These are phyloP conservation scores for Neofusicoccum cordaticola DNA, from an alignment of 2,329 filamentous ascomycete genomes.

Conservation along the genomic window DNA sequence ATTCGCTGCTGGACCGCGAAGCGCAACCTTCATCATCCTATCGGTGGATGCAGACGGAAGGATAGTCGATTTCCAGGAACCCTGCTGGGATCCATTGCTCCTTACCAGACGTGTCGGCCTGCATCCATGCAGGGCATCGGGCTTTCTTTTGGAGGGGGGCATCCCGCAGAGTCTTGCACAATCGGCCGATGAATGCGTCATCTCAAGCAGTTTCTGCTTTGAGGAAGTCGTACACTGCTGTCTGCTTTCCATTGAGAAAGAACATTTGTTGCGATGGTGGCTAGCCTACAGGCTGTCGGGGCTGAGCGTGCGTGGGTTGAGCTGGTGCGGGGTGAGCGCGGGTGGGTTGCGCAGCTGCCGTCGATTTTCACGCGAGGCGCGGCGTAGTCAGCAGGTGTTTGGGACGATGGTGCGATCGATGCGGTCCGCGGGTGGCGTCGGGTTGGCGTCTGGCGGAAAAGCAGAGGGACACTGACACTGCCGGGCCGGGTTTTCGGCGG, in stretches of 20 bases:
- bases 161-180: not conserved
- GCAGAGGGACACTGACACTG: too few species aligned
- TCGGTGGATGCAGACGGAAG: not conserved
- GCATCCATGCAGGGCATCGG: not conserved
- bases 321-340: too few species aligned
- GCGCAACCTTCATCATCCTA: slow-evolving; percentile 15
- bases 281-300: not conserved
- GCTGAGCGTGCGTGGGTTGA: too few species aligned
- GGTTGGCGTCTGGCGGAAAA: too few species aligned
- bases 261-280: not conserved
- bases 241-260: not conserved
- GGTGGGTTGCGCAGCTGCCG: too few species aligned
- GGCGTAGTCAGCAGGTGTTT: not conserved
- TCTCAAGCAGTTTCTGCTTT: not conserved
- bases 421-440: too few species aligned
- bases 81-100: slow-evolving; percentile 12
- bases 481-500: too few species aligned
- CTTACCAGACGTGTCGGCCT: not conserved
- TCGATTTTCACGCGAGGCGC: not conserved
- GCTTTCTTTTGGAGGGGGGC: not conserved
- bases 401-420: too few species aligned
- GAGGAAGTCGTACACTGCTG: not conserved
- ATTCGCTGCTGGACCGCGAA: not conserved
- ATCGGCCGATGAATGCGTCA: too few species aligned
- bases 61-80: not conserved